Evolutionary conservation across 768 basidiomycete species (phyloP).

Genomic region (Daedaleopsis nitida): DNA sequence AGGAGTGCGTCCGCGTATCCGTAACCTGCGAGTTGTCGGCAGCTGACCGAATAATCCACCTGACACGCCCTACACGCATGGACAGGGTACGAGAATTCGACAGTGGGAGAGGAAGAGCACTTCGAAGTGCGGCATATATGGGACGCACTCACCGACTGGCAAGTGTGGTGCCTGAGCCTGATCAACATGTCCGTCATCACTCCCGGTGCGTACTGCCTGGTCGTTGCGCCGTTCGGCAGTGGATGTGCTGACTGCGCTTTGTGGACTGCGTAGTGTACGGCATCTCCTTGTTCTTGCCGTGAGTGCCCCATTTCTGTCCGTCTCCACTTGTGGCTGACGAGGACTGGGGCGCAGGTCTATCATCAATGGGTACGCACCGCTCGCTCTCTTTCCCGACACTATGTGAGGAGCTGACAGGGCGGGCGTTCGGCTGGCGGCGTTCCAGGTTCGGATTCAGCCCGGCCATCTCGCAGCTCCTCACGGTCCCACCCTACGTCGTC

Average conservation of each 20-base stretch:
- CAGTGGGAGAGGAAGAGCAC: constrained; percentile 60
- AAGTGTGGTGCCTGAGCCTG: constrained; percentile 59
- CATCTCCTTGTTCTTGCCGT: constrained; percentile 70
- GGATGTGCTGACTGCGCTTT: background rate
- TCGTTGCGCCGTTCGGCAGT: background rate
- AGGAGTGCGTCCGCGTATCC: constrained; percentile 45
- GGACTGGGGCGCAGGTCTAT: constrained; percentile 47
- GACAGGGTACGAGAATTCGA: constrained; percentile 54
- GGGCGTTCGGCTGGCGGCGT: background rate
- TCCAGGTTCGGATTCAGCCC: constrained; percentile 59
- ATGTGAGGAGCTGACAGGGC: background rate
- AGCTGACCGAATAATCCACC: background rate
- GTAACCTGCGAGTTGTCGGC: background rate
- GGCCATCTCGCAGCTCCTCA: constrained; percentile 62
- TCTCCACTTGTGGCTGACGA: background rate
- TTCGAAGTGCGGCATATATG: constrained; percentile 54
- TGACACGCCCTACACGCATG: background rate
- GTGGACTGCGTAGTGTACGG: constrained; percentile 51
- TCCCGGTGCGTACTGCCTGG: constrained; percentile 50
- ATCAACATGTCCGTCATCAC: constrained; percentile 57
- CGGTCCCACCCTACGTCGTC: constrained; percentile 63
- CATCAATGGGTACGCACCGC: constrained; percentile 47
- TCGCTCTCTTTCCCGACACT: background rate
- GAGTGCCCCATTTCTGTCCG: constrained; percentile 30
- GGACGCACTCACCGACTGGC: constrained; percentile 65